Base-by-base conservation (phyloP, 805 yeast species). In the Starmerella sirachaensis region DNA sequence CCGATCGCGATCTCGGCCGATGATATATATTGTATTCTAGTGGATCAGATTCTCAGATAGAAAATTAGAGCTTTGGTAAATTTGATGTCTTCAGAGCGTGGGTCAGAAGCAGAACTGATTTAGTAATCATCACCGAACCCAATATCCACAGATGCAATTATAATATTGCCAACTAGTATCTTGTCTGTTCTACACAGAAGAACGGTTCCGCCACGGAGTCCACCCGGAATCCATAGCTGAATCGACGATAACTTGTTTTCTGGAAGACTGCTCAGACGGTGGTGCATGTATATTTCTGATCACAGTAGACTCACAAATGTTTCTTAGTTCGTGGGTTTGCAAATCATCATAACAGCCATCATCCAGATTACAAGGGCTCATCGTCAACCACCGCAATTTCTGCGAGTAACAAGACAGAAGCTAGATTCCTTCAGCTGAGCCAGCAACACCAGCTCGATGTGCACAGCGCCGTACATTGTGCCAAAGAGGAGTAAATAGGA, bases 81-180 rank as follows among this genome's bases (percentile, higher is more conserved):
- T 35, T 45, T 41, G 39, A 38, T 40, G 30, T 49, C 53, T 49
- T 50, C 53, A 49, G 27, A 41, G 44, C 27, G 37, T 40, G 46
- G 47, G 46, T 51, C 55, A 51, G 55, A 50, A 51, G 55, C 55
- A 51, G 55, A 51, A 51, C 54, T 50, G 55, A 50, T 40, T 29
- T 29, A 20, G 40, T 41, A 43, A 41, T 50, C 55, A 51, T 51
- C 54, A 50, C 41, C 10, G 43, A 34, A 29, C 37, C 34, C 25
- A 18, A 14, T 7, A 17, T 16, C 14, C 30, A 6, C 16, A 5
- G 14, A 17, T n/a, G 7, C 8, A 5, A 13, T 14, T 18, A 13
- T 7, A 7, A 11, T 8, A 21, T 21, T 8, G 11, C 10, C 24
- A 21, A 21, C 24, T 21, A 11, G 10, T 21, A 11, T 11, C 24